phyloP scores from a whole-genome alignment of 345 rosid genomes.

The Moricandia arvensis region DNA sequence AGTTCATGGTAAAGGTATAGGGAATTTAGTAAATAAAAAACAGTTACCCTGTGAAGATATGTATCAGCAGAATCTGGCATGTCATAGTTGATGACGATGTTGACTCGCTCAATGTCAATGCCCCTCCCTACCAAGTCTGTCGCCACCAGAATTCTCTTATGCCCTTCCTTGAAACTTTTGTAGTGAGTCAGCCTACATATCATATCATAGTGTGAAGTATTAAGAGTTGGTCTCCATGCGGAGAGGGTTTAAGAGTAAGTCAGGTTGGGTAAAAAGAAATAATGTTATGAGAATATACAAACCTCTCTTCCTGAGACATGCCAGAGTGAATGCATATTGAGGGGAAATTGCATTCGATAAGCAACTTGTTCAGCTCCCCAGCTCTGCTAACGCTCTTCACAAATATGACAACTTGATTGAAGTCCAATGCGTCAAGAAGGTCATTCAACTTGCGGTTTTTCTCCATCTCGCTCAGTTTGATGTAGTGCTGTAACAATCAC shows the following conservation, averaged over 20 bases:
- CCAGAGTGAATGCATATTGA: slow-evolving; percentile 99
- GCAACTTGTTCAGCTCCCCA: slow-evolving; percentile 89
- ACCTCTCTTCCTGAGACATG: slow-evolving; percentile 99
- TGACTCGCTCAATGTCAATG: slow-evolving; percentile 96
- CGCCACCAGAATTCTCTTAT: slow-evolving; percentile 94
- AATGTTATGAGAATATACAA: background rate
- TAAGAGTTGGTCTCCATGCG: background rate
- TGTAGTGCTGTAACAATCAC: slow-evolving; percentile 72
- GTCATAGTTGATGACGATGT: slow-evolving; percentile 96
- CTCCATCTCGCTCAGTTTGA: slow-evolving; percentile 92
- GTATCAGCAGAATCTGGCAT: slow-evolving; percentile 99
- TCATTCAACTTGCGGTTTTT: slow-evolving; percentile 96
- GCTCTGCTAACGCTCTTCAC: slow-evolving; percentile 97
- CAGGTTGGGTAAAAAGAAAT: background rate
- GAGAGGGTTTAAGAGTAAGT: background rate
- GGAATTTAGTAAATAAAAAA: background rate
- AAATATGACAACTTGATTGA: slow-evolving; percentile 95
- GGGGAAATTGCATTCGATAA: slow-evolving; percentile 93
- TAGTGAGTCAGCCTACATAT: slow-evolving; percentile 80
- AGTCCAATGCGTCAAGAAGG: slow-evolving; percentile 97
- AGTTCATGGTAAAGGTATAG: background rate
- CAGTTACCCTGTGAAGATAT: slow-evolving; percentile 80
- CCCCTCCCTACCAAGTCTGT: slow-evolving; percentile 98
- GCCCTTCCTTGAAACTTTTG: slow-evolving; percentile 98
- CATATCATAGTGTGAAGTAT: background rate